Conservation (phyloP, 169 alveolate species). For the Besnoitia besnoiti region DNA sequence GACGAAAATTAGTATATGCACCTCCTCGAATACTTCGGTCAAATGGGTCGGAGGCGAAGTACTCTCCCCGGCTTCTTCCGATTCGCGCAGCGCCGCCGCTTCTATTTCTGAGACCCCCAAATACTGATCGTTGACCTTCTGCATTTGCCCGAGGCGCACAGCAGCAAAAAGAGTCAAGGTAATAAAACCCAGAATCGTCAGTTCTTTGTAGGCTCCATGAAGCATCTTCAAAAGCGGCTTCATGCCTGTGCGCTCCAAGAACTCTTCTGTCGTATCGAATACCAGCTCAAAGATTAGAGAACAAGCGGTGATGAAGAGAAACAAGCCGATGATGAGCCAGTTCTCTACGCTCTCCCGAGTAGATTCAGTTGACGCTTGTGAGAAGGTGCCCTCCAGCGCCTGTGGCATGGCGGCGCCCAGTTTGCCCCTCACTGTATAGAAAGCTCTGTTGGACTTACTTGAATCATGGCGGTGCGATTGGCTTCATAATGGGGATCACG, state of each 20-base stretch:
- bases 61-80: slow-evolving; percentile 48
- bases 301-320: slow-evolving; percentile 28
- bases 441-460: not conserved
- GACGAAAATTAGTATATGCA: slow-evolving; percentile 62
- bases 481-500: not conserved
- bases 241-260: slow-evolving; percentile 22
- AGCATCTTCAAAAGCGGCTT: slow-evolving; percentile 43
- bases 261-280: slow-evolving; percentile 37
- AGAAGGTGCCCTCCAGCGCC: slow-evolving; percentile 21
- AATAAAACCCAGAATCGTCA: slow-evolving; percentile 70
- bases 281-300: slow-evolving; percentile 45
- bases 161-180: slow-evolving; percentile 40
- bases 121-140: slow-evolving; percentile 64
- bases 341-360: slow-evolving; percentile 45
- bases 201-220: slow-evolving; percentile 57
- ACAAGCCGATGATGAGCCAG: slow-evolving; percentile 51
- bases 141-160: slow-evolving; percentile 41
- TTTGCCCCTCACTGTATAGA: not conserved
- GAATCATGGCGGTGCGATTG: not conserved
- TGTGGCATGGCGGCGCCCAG: not conserved
- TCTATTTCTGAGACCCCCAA: slow-evolving; percentile 66
- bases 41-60: slow-evolving; percentile 68
- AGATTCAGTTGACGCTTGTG: not conserved
- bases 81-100: slow-evolving; percentile 60
- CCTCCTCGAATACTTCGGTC: slow-evolving; percentile 64